These are phyloP conservation scores for Phytophthora citrophthora DNA, from an alignment of 352 stramenopile species.

Conservation along the genomic window DNA sequence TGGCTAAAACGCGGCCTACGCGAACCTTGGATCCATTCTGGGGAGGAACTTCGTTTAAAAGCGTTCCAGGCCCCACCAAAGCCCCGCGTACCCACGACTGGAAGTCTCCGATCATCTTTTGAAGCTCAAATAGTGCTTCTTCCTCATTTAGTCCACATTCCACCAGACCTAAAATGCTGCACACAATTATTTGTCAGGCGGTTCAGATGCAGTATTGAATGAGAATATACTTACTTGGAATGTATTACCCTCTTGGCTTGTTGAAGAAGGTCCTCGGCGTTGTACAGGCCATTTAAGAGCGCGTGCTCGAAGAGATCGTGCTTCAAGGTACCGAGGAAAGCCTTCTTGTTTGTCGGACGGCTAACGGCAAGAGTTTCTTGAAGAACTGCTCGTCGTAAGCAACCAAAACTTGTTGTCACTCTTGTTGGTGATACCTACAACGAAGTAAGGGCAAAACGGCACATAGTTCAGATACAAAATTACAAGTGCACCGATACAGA, in stretches of 20 bases:
- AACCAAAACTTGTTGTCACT: slow-evolving; percentile 80
- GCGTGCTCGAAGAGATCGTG: slow-evolving; percentile 83
- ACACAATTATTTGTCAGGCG: slow-evolving; percentile 16
- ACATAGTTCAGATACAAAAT: slow-evolving; percentile 10
- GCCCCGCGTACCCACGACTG: slow-evolving; percentile 52
- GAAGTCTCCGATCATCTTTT: slow-evolving; percentile 64
- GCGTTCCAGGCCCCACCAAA: slow-evolving; percentile 28
- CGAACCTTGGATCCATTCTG: slow-evolving; percentile 34
- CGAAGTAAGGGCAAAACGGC: neutral
- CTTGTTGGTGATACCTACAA: slow-evolving; percentile 79
- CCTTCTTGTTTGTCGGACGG: slow-evolving; percentile 61
- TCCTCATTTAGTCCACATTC: slow-evolving; percentile 73
- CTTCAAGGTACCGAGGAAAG: slow-evolving; percentile 81
- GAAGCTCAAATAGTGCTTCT: slow-evolving; percentile 58
- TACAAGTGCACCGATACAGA: slow-evolving; percentile 5
- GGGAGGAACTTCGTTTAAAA: slow-evolving; percentile 46
- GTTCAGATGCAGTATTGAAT: neutral
- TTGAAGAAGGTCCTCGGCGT: slow-evolving; percentile 38
- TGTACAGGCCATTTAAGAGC: slow-evolving; percentile 45
- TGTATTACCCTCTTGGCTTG: slow-evolving; percentile 61
- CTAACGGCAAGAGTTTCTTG: slow-evolving; percentile 69
- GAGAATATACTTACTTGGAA: slow-evolving; percentile 53
- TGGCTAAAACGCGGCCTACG: slow-evolving; percentile 62
- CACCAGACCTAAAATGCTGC: slow-evolving; percentile 70
- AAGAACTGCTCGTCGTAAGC: slow-evolving; percentile 72